phyloP scores from a whole-genome alignment of 371 early-diverging fungal species.

The Umbelopsis sp. region DNA sequence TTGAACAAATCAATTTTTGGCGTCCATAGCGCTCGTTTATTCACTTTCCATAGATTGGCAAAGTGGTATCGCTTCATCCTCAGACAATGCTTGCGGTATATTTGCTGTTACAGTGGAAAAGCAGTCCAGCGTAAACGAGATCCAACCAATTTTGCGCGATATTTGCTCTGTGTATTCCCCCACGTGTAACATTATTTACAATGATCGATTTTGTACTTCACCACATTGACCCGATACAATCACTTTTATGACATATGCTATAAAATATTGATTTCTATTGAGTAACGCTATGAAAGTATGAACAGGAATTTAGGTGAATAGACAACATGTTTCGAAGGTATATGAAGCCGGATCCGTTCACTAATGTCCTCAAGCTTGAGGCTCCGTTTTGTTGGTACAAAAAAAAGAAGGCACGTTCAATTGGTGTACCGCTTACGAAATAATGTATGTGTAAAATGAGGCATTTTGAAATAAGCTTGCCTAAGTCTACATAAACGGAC shows the following conservation, averaged over 20 bases:
- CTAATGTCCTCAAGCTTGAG: background rate
- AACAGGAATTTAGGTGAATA: too few species aligned
- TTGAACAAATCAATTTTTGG: too few species aligned
- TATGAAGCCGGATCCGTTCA: too few species aligned
- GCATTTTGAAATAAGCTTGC: background rate
- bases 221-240: too few species aligned
- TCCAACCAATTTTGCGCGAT: background rate
- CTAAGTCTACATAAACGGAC: background rate
- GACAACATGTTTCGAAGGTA: too few species aligned
- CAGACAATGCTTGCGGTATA: slow-evolving; percentile 2
- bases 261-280: too few species aligned
- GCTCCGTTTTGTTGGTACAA: background rate
- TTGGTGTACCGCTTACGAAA: background rate
- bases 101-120: background rate
- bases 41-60: too few species aligned
- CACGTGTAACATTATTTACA: background rate
- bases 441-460: background rate
- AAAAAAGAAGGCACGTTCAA: background rate
- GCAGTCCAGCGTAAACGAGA: background rate
- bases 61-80: background rate
- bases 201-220: too few species aligned
- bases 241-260: too few species aligned
- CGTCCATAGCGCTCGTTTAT: too few species aligned
- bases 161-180: background rate
- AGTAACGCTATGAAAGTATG: too few species aligned